Conservation (phyloP, 306 rosid genomes). For the Parietaria judaica region DNA sequence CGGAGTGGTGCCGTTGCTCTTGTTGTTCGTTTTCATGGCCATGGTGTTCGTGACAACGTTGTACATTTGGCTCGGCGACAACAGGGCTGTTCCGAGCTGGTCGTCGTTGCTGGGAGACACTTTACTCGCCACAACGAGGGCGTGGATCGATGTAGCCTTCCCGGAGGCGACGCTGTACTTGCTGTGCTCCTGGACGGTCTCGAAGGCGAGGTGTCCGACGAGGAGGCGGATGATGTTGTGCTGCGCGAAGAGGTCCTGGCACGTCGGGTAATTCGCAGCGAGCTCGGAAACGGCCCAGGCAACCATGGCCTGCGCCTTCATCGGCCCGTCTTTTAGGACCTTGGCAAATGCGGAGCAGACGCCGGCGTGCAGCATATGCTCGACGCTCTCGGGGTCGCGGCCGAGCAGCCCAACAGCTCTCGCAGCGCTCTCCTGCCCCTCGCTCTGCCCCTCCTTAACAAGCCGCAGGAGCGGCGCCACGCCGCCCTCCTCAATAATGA, state of each 20-base stretch:
- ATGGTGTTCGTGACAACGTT: constrained; percentile 51
- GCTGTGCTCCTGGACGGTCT: constrained; percentile 79
- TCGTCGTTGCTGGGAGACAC: constrained; percentile 24
- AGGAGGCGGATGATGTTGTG: constrained; percentile 66
- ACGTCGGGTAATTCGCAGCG: constrained; percentile 50
- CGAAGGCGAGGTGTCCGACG: constrained; percentile 85
- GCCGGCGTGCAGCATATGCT: constrained; percentile 56
- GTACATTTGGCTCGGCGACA: constrained; percentile 39
- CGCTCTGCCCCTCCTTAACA: constrained; percentile 59
- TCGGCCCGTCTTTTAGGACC: constrained; percentile 71
- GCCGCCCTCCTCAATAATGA: constrained; percentile 80
- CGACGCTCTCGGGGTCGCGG: constrained; percentile 63
- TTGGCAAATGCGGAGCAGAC: constrained; percentile 62
- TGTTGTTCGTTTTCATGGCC: constrained; percentile 36
- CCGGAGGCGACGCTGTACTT: constrained; percentile 53
- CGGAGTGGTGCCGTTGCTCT: constrained; percentile 14
- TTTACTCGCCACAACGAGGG: constrained; percentile 42
- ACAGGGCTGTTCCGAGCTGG: constrained; percentile 36
- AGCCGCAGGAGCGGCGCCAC: constrained; percentile 58
- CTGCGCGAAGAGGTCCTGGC: constrained; percentile 84
- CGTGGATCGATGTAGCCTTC: constrained; percentile 72
- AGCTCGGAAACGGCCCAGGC: constrained; percentile 84
- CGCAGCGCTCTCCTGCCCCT: constrained; percentile 76
- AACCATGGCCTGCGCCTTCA: constrained; percentile 66
- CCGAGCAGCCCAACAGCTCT: constrained; percentile 62